A percentile compares a stretch with the other conserved stretches of the same genome.
phyloP scores from a whole-genome alignment of 768 basidiomycete genomes.

The Tricholoma terreum region DNA sequence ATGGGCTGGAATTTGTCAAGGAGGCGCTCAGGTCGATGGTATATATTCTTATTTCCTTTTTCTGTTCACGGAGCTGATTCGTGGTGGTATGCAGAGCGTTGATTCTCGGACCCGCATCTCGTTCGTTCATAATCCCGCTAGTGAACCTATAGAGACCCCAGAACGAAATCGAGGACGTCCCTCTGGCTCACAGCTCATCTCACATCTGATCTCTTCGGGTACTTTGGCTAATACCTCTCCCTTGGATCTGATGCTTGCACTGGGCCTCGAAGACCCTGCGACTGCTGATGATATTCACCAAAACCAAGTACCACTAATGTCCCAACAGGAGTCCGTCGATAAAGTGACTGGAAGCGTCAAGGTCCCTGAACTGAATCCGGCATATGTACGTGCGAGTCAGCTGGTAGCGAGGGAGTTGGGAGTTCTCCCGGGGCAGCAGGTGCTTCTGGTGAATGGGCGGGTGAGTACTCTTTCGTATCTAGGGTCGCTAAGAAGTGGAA shows the following conservation, averaged over 20 bases:
- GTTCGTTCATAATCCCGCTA: slow-evolving; percentile 71
- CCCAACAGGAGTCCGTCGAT: slow-evolving; percentile 26
- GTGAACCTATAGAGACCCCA: slow-evolving; percentile 13
- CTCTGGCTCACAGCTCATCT: slow-evolving; percentile 44
- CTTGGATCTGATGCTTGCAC: slow-evolving; percentile 34
- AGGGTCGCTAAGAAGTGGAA: no score
- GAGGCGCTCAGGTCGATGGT: slow-evolving; percentile 70
- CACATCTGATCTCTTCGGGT: slow-evolving; percentile 44
- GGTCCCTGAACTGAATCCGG: slow-evolving; percentile 29
- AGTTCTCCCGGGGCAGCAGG: slow-evolving; percentile 58
- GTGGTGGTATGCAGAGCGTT: slow-evolving; percentile 31
- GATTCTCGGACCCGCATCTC: slow-evolving; percentile 57
- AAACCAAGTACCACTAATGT: slow-evolving; percentile 37
- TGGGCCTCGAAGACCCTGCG: slow-evolving; percentile 26
- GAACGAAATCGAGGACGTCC: slow-evolving; percentile 16
- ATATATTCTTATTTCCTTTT: slow-evolving; percentile 16
- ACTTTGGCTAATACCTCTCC: slow-evolving; percentile 39
- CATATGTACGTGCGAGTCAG: slow-evolving; percentile 44
- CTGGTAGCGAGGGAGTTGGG: slow-evolving; percentile 53
- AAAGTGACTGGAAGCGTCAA: slow-evolving; percentile 33
- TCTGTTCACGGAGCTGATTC: slow-evolving; percentile 6
- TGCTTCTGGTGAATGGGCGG: slow-evolving; percentile 78
- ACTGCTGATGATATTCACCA: slow-evolving; percentile 8
- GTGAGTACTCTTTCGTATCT: slow-evolving; percentile 46
- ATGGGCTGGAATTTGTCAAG: slow-evolving; percentile 55